Evolutionary conservation across 2,329 filamentous ascomycete species (phyloP).

Genomic region (Diaporthe sp.): DNA sequence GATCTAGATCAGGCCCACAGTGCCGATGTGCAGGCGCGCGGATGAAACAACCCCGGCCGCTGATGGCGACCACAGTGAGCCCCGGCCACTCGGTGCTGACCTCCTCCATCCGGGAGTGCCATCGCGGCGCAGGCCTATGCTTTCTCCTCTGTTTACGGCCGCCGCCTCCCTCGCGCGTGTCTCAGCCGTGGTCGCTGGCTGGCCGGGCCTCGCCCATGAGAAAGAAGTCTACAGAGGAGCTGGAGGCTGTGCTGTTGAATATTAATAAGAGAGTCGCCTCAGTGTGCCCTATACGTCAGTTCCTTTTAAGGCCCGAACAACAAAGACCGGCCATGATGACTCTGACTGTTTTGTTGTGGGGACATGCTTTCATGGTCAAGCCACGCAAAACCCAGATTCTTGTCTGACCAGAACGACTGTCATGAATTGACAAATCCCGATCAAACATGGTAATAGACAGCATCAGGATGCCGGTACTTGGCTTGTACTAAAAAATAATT

Average conservation of each 20-base stretch:
- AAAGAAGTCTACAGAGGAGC: not conserved
- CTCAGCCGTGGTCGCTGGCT: constrained; percentile 19
- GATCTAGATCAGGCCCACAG: constrained; percentile 1
- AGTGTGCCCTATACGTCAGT: not conserved
- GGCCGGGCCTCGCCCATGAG: not conserved
- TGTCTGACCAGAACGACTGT: not conserved
- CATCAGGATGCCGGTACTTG: not conserved
- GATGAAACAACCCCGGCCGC: constrained; percentile 30
- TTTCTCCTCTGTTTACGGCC: not conserved
- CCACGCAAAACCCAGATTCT: not conserved
- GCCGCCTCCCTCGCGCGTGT: constrained; percentile 7
- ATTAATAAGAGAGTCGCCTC: not conserved
- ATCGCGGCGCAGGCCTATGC: not conserved
- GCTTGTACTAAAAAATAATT: not conserved
- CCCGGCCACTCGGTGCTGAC: constrained; percentile 1
- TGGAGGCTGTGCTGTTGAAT: constrained; percentile 14
- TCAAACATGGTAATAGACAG: not conserved
- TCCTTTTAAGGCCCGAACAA: not conserved
- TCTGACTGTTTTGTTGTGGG: not conserved
- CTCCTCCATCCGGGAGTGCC: not conserved
- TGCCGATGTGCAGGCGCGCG: not conserved
- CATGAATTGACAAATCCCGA: not conserved
- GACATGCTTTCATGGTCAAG: not conserved
- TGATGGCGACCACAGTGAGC: not conserved
- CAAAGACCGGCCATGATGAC: not conserved